These are phyloP conservation scores for Triticum timopheevii DNA, from an alignment of 176 grass and related monocot species.

Conservation along the genomic window DNA sequence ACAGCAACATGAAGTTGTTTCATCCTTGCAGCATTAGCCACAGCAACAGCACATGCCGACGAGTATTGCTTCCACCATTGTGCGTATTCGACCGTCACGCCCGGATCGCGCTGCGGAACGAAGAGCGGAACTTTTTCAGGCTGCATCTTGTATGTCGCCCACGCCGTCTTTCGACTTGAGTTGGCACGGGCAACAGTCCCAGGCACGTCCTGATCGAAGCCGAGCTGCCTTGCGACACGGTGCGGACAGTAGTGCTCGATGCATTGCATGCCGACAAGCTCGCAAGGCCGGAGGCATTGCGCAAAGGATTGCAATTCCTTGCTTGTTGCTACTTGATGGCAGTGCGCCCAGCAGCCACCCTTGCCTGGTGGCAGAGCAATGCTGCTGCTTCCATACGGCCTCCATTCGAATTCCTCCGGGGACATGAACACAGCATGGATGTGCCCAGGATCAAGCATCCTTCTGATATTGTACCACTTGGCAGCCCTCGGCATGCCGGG, in stretches of 20 bases:
- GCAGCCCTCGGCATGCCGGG: constrained; percentile 43
- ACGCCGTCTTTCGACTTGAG: constrained; percentile 49
- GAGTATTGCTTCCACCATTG: constrained; percentile 57
- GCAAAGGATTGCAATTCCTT: constrained; percentile 50
- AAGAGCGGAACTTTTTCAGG: constrained; percentile 51
- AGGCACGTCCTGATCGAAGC: constrained; percentile 84
- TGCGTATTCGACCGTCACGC: constrained; percentile 39
- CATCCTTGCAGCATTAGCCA: not conserved
- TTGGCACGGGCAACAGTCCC: constrained; percentile 39
- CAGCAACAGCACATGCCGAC: not conserved
- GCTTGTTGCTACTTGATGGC: constrained; percentile 37
- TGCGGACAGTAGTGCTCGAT: constrained; percentile 85
- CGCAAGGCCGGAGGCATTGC: constrained; percentile 55
- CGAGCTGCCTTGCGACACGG: constrained; percentile 85
- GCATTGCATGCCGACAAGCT: constrained; percentile 68
- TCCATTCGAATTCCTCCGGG: constrained; percentile 46
- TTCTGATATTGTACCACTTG: constrained; percentile 71
- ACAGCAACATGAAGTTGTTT: not conserved
- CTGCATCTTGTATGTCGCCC: constrained; percentile 64
- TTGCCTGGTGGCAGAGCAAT: constrained; percentile 21
- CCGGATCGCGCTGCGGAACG: constrained; percentile 57
- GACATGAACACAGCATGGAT: constrained; percentile 11
- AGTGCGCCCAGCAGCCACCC: constrained; percentile 28
- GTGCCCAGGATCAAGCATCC: constrained; percentile 22
- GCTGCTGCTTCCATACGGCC: constrained; percentile 28